Conservation (phyloP, 1,284 basidiomycete species). For the Microbotryum scabiosae region DNA sequence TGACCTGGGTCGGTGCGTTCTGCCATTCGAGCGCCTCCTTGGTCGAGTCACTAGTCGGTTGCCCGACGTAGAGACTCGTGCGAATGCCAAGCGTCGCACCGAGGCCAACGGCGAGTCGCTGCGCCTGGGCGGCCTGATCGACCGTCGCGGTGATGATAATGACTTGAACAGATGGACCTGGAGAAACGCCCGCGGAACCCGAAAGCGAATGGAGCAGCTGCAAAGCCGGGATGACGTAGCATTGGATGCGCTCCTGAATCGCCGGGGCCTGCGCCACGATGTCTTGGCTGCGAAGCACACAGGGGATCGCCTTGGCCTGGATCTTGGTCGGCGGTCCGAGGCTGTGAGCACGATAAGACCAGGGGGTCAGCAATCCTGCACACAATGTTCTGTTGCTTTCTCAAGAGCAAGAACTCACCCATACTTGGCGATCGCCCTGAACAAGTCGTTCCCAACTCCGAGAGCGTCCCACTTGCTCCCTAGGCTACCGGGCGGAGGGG, state of each 20-base stretch:
- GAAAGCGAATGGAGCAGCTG: slow-evolving; percentile 24
- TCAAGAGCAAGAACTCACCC: slow-evolving; percentile 53
- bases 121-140: slow-evolving; percentile 95
- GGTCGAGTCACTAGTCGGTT: slow-evolving; percentile 36
- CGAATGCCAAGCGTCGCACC: slow-evolving; percentile 83
- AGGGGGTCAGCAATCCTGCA: not conserved
- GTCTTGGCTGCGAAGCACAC: slow-evolving; percentile 83
- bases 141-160: slow-evolving; percentile 95
- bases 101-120: slow-evolving; percentile 90
- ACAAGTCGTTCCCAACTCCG: slow-evolving; percentile 71
- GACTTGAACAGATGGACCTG: slow-evolving; percentile 52
- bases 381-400: slow-evolving; percentile 17
- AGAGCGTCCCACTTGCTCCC: slow-evolving; percentile 96
- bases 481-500: slow-evolving; percentile 54
- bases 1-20: slow-evolving; percentile 80
- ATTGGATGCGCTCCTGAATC: slow-evolving; percentile 94
- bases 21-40: slow-evolving; percentile 53
- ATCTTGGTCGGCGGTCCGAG: slow-evolving; percentile 98
- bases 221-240: slow-evolving; percentile 81
- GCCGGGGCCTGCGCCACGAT: slow-evolving; percentile 98
- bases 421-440: slow-evolving; percentile 84
- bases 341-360: slow-evolving; percentile 42
- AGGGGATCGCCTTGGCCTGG: slow-evolving; percentile 90
- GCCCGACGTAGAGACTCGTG: slow-evolving; percentile 74
- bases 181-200: slow-evolving; percentile 7